Conservation (phyloP, 345 rosid genomes). For the Salix arbutifolia region DNA sequence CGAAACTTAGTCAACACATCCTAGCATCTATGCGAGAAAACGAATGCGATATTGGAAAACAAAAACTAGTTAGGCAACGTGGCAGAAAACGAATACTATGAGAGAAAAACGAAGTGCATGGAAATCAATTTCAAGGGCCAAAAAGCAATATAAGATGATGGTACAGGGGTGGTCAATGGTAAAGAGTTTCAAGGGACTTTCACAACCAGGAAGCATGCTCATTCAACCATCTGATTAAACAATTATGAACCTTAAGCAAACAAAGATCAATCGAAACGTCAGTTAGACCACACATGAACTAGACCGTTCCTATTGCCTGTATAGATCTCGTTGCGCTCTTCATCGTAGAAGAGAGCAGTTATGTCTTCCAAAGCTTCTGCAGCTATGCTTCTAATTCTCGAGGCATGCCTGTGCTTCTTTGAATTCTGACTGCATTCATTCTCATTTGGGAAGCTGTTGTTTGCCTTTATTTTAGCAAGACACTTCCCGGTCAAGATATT, state of each 20-base stretch:
- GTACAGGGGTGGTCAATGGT: not conserved
- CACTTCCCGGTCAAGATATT: constrained; percentile 89
- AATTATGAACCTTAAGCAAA: not conserved
- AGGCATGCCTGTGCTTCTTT: constrained; percentile 8
- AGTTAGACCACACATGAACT: constrained; percentile 84
- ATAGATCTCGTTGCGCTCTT: constrained; percentile 84
- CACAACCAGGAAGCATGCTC: not conserved
- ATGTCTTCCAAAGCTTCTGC: constrained; percentile 78
- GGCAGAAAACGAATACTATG: not conserved
- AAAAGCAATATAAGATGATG: not conserved
- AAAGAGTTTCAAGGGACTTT: not conserved
- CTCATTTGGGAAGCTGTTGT: constrained; percentile 44
- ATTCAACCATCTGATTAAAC: not conserved
- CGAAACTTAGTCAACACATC: not conserved
- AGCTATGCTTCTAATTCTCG: constrained; percentile 44
- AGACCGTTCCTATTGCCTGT: constrained; percentile 71
- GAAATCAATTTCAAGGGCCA: not conserved
- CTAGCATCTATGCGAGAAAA: no score
- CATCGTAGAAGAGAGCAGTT: constrained; percentile 77
- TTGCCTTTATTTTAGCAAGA: constrained; percentile 67
- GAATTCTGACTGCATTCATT: constrained; percentile 32
- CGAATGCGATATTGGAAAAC: not conserved
- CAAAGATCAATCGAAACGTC: not conserved
- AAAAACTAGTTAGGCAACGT: not conserved
- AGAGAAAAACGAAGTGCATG: not conserved